Evolutionary conservation across 805 yeast genomes (phyloP).

Genomic region (Saccharomycodes ludwigii): DNA sequence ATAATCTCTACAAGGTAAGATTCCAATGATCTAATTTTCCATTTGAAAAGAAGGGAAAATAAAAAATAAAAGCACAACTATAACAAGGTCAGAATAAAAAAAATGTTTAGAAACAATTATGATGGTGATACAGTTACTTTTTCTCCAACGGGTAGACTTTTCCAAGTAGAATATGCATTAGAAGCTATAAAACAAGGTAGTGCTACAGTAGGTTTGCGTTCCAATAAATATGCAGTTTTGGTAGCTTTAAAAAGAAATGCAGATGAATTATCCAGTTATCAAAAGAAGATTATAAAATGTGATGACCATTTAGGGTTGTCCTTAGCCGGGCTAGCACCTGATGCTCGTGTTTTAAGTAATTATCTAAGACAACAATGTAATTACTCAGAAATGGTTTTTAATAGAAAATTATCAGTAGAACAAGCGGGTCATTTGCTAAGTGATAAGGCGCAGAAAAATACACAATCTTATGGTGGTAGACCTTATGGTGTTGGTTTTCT

Average conservation of each 20-base stretch:
- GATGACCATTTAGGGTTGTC: constrained; percentile 94
- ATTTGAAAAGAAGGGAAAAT: neutral
- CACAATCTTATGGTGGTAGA: constrained; percentile 91
- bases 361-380: constrained; percentile 85
- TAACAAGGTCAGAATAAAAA: neutral
- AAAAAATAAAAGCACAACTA: neutral
- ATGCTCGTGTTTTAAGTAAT: constrained; percentile 87
- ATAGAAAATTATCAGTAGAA: constrained; percentile 72
- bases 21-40: no score
- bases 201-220: constrained; percentile 89
- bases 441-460: constrained; percentile 93
- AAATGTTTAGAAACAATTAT: constrained; percentile 89
- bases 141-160: constrained; percentile 96
- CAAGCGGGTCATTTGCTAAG: constrained; percentile 80
- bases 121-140: constrained; percentile 97
- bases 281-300: constrained; percentile 80
- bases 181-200: constrained; percentile 98
- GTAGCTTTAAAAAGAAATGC: constrained; percentile 94
- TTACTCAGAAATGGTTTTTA: constrained; percentile 71
- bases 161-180: constrained; percentile 94
- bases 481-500: constrained; percentile 97
- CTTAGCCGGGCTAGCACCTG: constrained; percentile 95
- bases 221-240: constrained; percentile 76
- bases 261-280: constrained; percentile 94
- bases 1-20: neutral